Conservation (phyloP, 192 early-diverging fungal species). For the Rhizophlyctis rosea region DNA sequence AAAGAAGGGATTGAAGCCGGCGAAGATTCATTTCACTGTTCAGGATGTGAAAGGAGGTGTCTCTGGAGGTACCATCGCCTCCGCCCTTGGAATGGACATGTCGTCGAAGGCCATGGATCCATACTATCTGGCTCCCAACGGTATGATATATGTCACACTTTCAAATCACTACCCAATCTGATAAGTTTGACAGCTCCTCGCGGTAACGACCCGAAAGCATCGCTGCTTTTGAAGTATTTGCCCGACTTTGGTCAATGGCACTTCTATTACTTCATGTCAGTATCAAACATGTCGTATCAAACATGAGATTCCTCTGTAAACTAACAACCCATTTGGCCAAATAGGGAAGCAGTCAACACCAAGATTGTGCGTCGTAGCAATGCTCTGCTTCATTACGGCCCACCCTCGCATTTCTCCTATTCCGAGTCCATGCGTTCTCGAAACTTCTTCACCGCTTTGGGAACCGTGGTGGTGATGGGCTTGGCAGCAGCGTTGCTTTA, state of each 20-base stretch:
- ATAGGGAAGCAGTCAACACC: slow-evolving; percentile 59
- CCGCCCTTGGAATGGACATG: slow-evolving; percentile 28
- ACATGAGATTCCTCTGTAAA: no score
- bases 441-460: slow-evolving; percentile 44
- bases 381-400: slow-evolving; percentile 46
- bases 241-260: slow-evolving; percentile 59
- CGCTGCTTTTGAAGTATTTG: slow-evolving; percentile 49
- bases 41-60: slow-evolving; percentile 42
- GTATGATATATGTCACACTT: slow-evolving; percentile 26
- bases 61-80: slow-evolving; percentile 67
- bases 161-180: no score
- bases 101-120: slow-evolving; percentile 25
- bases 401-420: slow-evolving; percentile 60
- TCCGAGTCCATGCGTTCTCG: slow-evolving; percentile 57
- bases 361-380: slow-evolving; percentile 63
- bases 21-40: slow-evolving; percentile 14
- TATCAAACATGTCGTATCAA: no score
- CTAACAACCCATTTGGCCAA: no score
- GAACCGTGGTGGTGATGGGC: slow-evolving; percentile 39
- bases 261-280: slow-evolving; percentile 60
- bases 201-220: no score
- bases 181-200: no score
- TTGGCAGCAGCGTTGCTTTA: slow-evolving; percentile 17
- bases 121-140: slow-evolving; percentile 26
- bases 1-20: slow-evolving; percentile 28